Base-by-base conservation (phyloP, 2,329 filamentous ascomycete species). In the Cytospora piceae region DNA sequence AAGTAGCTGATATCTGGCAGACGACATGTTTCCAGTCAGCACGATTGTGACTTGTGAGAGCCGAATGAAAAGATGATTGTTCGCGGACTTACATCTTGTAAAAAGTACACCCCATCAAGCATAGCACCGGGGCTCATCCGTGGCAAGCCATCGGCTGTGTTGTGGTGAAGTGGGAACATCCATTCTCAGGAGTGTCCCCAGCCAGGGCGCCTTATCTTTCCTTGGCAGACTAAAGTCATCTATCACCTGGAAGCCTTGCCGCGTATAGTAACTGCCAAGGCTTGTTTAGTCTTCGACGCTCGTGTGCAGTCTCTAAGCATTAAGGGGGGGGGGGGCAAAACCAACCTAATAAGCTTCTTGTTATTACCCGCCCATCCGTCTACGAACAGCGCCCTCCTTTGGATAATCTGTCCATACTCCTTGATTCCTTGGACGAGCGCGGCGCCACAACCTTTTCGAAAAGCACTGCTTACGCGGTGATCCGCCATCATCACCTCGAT, bases 301-400 rank as follows among this genome's bases (percentile, higher is more conserved):
- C 34, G 20, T 22, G 17, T 46, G 39, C 17, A 46, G 39, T 46
- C 17, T n/a, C 39, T 15, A 46, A 46, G 17, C 34, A 34, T 5
- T 6, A 12, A 6, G 32, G 32, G 32, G 32, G 12, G 37, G 24
- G 17, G 27, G 11, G n/a, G 22, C 11, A 4, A 46, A 34, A 58
- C 57, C 24, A 27, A 58, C 57, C 37, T n/a, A 7, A 58, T 49
- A 8, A 58, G 27, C 24, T n/a, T 58, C 39, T 27, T 49, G 20
- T 58, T 39, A 58, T 58, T 58, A 27, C 57, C 57, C 39, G 57
- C 57, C 57, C 57, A 58, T 32, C 39, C 57, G 9, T 58, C 57
- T 27, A 58, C 57, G 17, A 58, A 58, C 34, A 58, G 20, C 12
- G 27, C 57, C 27, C 17, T 51, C 39, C 27, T 58, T 2, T 32